Conservation (phyloP, 768 basidiomycete genomes). For the Pluteus cervinus region DNA sequence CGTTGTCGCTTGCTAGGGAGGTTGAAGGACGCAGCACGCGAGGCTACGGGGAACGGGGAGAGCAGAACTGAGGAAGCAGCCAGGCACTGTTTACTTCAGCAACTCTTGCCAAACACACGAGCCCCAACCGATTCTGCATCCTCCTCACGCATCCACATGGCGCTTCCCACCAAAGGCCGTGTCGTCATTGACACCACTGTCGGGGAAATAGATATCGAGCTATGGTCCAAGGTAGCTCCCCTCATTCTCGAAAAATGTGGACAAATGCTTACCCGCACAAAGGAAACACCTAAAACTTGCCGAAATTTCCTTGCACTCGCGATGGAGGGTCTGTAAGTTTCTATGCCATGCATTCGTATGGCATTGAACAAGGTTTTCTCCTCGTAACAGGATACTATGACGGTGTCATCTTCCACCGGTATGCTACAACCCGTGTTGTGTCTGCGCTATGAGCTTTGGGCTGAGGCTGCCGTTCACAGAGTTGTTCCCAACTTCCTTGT, state of each 20-base stretch:
- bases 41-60: too few species aligned
- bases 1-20: too few species aligned
- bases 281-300: conserved; percentile 94
- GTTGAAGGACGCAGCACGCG: too few species aligned
- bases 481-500: conserved; percentile 89
- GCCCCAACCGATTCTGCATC: too few species aligned
- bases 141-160: too few species aligned
- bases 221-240: conserved; percentile 80
- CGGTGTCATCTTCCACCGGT: conserved; percentile 92
- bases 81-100: too few species aligned
- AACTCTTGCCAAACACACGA: too few species aligned
- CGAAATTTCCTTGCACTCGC: conserved; percentile 85
- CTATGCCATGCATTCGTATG: conserved; percentile 8
- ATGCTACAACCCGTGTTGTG: conserved; percentile 5
- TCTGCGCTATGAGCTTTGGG: neutral
- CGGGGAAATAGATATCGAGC: conserved; percentile 83
- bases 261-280: conserved; percentile 1
- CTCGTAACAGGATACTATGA: conserved; percentile 84
- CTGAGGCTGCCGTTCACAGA: conserved; percentile 25
- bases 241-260: neutral
- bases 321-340: conserved; percentile 71
- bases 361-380: conserved; percentile 9
- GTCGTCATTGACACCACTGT: conserved; percentile 86
- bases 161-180: conserved; percentile 79
- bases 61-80: too few species aligned